These are phyloP conservation scores for Draba incana DNA, from an alignment of 345 rosid genomes.

Conservation along the genomic window DNA sequence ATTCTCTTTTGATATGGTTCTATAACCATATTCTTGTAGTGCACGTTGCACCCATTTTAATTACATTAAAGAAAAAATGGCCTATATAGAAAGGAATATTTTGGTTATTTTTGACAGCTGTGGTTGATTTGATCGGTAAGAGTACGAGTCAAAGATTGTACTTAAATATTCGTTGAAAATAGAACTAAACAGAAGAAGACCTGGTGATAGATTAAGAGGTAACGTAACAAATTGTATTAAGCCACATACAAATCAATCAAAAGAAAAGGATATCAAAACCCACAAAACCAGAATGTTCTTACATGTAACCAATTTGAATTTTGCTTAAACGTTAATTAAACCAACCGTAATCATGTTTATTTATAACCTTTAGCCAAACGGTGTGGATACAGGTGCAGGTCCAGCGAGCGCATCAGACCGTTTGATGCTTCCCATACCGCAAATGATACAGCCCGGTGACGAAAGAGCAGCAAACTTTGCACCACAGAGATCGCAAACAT, in stretches of 20 bases:
- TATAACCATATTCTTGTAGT: constrained; percentile 8
- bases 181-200: background rate
- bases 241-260: constrained; percentile 18
- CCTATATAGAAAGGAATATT: background rate
- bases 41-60: background rate
- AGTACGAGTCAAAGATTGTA: background rate
- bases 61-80: background rate
- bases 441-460: constrained; percentile 89
- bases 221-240: constrained; percentile 24
- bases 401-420: constrained; percentile 89
- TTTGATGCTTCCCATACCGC: constrained; percentile 97
- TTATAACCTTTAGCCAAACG: constrained; percentile 64
- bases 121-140: constrained; percentile 15
- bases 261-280: constrained; percentile 18
- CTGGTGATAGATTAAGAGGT: background rate
- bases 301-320: constrained; percentile 9
- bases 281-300: constrained; percentile 29
- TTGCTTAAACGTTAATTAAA: constrained; percentile 1
- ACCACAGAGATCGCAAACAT: constrained; percentile 94
- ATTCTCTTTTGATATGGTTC: too few relatives aligned
- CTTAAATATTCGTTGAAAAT: background rate
- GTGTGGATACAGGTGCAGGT: constrained; percentile 68
- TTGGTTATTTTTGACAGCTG: constrained; percentile 13
- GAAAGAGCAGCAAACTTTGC: constrained; percentile 93
- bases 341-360: background rate